Base-by-base conservation (phyloP, 192 early-diverging fungal genomes). In the Coemansia sp. region DNA sequence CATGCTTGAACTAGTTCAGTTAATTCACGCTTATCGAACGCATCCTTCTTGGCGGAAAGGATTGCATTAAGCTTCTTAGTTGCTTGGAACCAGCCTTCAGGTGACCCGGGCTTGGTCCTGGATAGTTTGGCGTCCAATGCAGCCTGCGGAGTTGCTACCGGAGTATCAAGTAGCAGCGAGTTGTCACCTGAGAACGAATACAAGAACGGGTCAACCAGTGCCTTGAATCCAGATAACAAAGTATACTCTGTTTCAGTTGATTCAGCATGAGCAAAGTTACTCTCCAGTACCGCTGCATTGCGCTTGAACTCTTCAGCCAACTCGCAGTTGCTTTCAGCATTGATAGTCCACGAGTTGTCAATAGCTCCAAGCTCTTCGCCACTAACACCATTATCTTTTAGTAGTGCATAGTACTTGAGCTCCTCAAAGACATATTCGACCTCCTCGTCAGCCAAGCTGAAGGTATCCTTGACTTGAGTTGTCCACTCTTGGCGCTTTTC, bases 1-100 rank as follows among this genome's bases (percentile, higher is more conserved):
- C 43, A 46, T 16, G 43, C 43, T 51, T 8, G 2, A 3, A 29
- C 27, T 57, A 71, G 22, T 71, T 27, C n/a, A 80, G 67, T 24
- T 68, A 69, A 38, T n/a, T 22, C 18, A 20, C 47, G 47, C 47
- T 51, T 51, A 20, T 51, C 47, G 8, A 51, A 51, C 18, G 47
- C 47, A 7, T 8, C 3, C 7, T 51, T n/a, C 4, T 9, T n/a
- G 8, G 47, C 5, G 8, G 47, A 51, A 18, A 20, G 4, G 16
- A 18, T 18, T 18, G 16, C 20, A 20, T 51, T 51, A 20, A n/a
- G 18, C 2, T 51, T 4, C 18, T 51, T 51, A 8, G 20, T 51
- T 51, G 47, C n/a, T 1, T 8, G 47, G n/a, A 22, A n/a, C 47
- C 47, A 51, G 47, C 8, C 47, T 3, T 51, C 47, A 8, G 47